These are phyloP conservation scores for Daldinia sp. DNA, from an alignment of 2,329 filamentous ascomycete species.

Conservation along the genomic window DNA sequence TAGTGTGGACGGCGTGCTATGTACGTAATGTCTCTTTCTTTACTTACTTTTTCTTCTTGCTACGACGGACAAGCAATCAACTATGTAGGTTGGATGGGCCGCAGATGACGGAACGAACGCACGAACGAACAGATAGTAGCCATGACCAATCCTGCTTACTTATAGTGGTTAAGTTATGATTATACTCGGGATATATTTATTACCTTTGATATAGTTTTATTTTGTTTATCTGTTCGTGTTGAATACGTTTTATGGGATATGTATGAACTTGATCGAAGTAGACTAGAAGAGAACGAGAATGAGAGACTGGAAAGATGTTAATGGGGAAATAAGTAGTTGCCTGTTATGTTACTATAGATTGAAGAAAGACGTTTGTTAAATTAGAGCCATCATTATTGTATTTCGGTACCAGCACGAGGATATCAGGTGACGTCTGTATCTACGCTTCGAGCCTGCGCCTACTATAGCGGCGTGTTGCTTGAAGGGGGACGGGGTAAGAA, in stretches of 20 bases:
- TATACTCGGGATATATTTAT: conserved; percentile 9
- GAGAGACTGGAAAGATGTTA: neutral
- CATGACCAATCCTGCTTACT: conserved; percentile 1
- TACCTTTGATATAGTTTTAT: neutral
- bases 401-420: neutral
- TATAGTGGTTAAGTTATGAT: conserved; percentile 9
- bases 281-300: neutral
- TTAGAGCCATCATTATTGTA: neutral
- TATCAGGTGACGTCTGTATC: neutral
- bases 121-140: conserved; percentile 1
- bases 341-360: neutral
- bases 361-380: conserved; percentile 1
- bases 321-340: neutral
- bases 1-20: neutral
- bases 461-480: neutral
- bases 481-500: neutral
- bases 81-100: conserved; percentile 11
- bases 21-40: conserved; percentile 6
- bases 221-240: conserved; percentile 3
- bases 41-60: conserved; percentile 2
- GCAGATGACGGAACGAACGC: conserved; percentile 3
- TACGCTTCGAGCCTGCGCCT: neutral
- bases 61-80: conserved; percentile 8
- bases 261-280: neutral
- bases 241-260: neutral